Base-by-base conservation (phyloP, 23 red algal genomes). In the Gracilaria vermiculophylla region DNA sequence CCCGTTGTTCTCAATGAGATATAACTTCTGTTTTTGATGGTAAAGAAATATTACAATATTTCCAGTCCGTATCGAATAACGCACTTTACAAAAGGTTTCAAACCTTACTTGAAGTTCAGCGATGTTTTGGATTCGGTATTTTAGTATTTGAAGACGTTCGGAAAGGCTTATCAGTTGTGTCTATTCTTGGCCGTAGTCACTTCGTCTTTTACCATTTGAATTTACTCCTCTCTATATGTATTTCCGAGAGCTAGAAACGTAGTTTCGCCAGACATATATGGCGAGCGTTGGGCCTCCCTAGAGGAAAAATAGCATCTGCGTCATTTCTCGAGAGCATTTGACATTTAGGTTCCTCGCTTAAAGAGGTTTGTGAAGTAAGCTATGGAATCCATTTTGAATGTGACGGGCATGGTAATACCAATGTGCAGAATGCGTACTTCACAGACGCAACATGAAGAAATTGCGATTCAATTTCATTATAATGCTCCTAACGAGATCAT, bases 361-460 rank as follows among this genome's bases (percentile, higher is more conserved):
- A 16, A 0, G 40, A 42, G 29, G 61, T 85, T 3, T 85, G 69
- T 29, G 60, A 35, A 11, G 20, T 72, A 47, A 49, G 45, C 19
- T 58, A 85, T 24, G 36, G 60, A 72, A 47, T n/a, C 25, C n/a
- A 47, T 10, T 61, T 85, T 20, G 0, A 32, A 47, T 85, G 81
- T 36, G 41, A 51, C 7, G 47, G 66, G 9, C 42, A 83, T 36
- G 57, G 14, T 49, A 19, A 66, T 3, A 17, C 2, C 2, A 32
- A 83, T 19, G 1, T 66, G 5, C 78, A 83, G 39, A 83, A 83
- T 20, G 53, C 78, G 2, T 83, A 41, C 55, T 83, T 15, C 33
- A 55, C 64, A 20, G 78, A 83, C 78, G 0, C 15, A 43, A 25
- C 23, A 54, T 6, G 78, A 61, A n/a, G 78, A 83, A 36, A 55